Base-by-base conservation (phyloP, 2,329 filamentous ascomycete genomes). In the Xylaria sp. region DNA sequence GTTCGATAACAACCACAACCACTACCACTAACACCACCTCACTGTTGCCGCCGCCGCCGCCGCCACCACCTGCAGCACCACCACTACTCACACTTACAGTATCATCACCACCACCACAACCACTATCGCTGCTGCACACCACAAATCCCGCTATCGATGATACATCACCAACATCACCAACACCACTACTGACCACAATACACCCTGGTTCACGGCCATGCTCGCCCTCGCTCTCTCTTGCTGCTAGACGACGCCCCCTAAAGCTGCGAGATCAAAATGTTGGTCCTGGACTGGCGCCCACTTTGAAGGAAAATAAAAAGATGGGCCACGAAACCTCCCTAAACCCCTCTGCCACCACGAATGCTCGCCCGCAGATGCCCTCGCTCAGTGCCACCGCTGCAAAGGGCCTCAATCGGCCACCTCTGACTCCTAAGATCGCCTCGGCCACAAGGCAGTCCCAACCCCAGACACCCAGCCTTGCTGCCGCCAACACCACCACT, bases 301-400 rank as follows among this genome's bases (percentile, higher is more conserved):
- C 75, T 73, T 67, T 77, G 73, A 76, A 75, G 74, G 69, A 74
- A 71, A 65, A 63, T 66, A 72, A 70, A 74, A 79, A 72, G 67
- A 82, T 82, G 81, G 78, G 79, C 65, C 74, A 76, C 71, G 79
- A 82, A 46, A 80, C 86, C 84, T 81, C 84, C 83, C 61, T 65
- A 71, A 82, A 81, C 57, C 54, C 40, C 80, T 82, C 83, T 79
- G 81, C 80, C 75, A 80, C 79, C 78, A 83, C 83, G 76, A 82
- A 83, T 76, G 84, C 82, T 72, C 85, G 85, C 73, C 88, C 90
- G 48, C 85, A 91, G 76, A 90, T 90, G 82, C 92, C 93, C 62
- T 87, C 89, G 67, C 88, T 94, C 75, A 87, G 85, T 79, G 86
- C 90, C 71, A 83, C 88, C 54, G 88, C 86, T 56, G 83, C 86